phyloP scores from a whole-genome alignment of 2,329 filamentous ascomycete genomes.

The Pestalotiopsis sp. region DNA sequence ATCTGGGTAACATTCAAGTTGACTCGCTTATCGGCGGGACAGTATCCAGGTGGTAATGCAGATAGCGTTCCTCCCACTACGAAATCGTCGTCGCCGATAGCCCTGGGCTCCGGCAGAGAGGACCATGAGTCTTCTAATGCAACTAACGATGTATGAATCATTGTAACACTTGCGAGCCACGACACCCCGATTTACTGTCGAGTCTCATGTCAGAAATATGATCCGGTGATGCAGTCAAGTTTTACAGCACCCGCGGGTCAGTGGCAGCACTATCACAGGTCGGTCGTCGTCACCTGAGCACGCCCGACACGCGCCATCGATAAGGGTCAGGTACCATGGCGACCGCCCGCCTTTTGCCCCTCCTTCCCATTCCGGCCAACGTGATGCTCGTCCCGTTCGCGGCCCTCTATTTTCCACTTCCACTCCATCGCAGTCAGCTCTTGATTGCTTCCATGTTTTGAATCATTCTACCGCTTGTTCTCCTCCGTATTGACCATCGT shows the following conservation, averaged over 20 bases:
- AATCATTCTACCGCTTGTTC: not conserved
- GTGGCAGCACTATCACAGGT: not conserved
- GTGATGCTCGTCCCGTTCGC: not conserved
- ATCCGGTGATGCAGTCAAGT: not conserved
- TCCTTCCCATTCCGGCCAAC: constrained; percentile 7
- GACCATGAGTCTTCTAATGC: no score
- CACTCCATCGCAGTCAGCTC: not conserved
- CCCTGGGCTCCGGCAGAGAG: no score
- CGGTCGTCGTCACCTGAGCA: not conserved
- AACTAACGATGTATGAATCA: no score
- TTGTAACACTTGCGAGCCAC: no score
- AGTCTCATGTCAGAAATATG: not conserved
- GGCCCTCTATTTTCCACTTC: not conserved
- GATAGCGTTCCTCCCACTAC: no score
- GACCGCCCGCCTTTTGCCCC: constrained; percentile 1
- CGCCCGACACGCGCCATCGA: not conserved
- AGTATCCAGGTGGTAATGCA: no score
- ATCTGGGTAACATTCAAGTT: no score
- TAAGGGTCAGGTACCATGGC: not conserved
- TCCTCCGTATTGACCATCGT: not conserved
- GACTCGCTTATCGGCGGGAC: no score
- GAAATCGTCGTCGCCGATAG: no score
- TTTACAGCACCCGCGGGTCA: not conserved
- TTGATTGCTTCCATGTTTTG: not conserved
- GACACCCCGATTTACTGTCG: not conserved